Percentiles rank a stretch among this genome's conserved stretches.
These are phyloP conservation scores for Sporothrix brasiliensis DNA, from an alignment of 2,329 filamentous ascomycete species.

Conservation along the genomic window DNA sequence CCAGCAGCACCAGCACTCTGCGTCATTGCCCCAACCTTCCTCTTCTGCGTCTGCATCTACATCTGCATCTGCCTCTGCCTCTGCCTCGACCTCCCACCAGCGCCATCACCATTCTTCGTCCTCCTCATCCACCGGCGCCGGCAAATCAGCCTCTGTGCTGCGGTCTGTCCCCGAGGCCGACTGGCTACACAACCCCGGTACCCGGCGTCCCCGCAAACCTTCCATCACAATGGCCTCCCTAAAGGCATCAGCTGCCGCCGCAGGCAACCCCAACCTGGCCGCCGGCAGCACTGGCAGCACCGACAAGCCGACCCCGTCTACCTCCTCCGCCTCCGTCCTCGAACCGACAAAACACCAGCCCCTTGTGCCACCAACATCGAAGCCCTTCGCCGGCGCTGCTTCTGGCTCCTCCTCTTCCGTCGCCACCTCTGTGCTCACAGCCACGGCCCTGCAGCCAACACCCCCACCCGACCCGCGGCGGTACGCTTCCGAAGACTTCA, in stretches of 20 bases:
- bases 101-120: conserved; percentile 23
- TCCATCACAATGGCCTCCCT: conserved; percentile 38
- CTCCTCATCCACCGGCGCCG: not conserved
- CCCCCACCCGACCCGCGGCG: conserved; percentile 54
- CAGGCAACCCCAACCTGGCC: not conserved
- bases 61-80: not conserved
- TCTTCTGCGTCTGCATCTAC: not conserved
- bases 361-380: not conserved
- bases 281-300: not conserved
- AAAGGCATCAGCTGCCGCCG: not conserved
- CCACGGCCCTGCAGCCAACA: conserved; percentile 42
- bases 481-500: conserved; percentile 59
- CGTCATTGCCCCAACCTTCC: conserved; percentile 23
- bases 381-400: not conserved
- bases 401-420: conserved; percentile 29
- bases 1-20: conserved; percentile 35
- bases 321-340: not conserved
- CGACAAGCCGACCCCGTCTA: conserved; percentile 9
- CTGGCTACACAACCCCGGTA: conserved; percentile 52
- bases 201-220: conserved; percentile 41
- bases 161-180: conserved; percentile 62
- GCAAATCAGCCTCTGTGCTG: conserved; percentile 39
- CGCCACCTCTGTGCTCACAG: conserved; percentile 21
- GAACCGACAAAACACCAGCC: conserved; percentile 22
- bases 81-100: conserved; percentile 16